phyloP scores from a whole-genome alignment of 2,329 filamentous ascomycete genomes.

The Talaromyces atroroseus region DNA sequence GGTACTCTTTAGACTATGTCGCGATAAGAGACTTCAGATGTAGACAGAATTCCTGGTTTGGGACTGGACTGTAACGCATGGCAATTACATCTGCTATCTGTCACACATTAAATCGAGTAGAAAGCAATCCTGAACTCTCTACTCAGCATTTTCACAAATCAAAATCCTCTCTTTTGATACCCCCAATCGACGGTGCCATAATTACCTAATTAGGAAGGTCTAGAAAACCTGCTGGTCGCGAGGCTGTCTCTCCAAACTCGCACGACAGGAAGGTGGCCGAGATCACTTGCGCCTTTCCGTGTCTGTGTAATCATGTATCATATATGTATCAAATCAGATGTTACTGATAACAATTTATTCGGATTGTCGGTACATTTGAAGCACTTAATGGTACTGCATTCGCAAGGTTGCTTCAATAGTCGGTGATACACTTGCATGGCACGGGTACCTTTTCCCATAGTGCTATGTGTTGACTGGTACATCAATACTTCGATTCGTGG shows the following conservation, averaged over 20 bases:
- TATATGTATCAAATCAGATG: no score
- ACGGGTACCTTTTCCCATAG: background rate
- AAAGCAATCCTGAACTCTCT: no score
- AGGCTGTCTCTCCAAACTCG: no score
- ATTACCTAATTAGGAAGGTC: background rate
- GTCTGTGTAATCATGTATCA: background rate
- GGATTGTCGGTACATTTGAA: background rate
- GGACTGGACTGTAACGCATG: background rate
- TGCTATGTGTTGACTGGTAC: background rate
- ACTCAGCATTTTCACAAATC: no score
- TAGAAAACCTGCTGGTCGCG: no score
- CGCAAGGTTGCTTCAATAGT: background rate
- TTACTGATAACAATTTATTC: no score
- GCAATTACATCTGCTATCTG: background rate
- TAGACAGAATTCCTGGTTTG: background rate
- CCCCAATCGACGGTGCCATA: background rate
- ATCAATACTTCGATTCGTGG: no score
- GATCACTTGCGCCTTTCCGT: background rate
- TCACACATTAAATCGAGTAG: background rate
- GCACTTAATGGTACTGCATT: background rate
- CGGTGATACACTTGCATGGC: background rate
- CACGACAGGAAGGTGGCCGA: no score
- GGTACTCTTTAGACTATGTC: no score
- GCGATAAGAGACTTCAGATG: no score
- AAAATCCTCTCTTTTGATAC: no score